Evolutionary conservation across 106 monocot species (phyloP).

Genomic region (Vanilla planifolia): DNA sequence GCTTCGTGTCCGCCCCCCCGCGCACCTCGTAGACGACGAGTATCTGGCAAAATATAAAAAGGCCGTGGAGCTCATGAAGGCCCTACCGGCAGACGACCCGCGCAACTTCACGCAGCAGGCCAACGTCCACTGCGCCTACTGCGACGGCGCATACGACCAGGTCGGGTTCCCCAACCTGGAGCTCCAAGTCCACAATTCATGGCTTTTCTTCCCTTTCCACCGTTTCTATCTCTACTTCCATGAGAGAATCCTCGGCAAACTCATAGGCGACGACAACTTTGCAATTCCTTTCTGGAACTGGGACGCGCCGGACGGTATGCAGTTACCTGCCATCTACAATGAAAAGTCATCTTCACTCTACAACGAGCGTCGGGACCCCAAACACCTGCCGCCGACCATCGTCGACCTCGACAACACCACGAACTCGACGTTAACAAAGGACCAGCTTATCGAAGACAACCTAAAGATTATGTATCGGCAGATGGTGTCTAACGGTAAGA

Average conservation of each 20-base stretch:
- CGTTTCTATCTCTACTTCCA: slow-evolving; percentile 27
- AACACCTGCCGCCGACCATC: slow-evolving; percentile 25
- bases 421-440: neutral
- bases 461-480: slow-evolving; percentile 46
- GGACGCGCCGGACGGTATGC: slow-evolving; percentile 28
- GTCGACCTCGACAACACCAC: slow-evolving; percentile 23
- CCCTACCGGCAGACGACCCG: slow-evolving; percentile 33
- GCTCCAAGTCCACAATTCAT: slow-evolving; percentile 14
- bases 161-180: neutral
- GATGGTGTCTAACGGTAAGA: slow-evolving; percentile 15
- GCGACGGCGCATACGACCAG: neutral
- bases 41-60: slow-evolving; percentile 28
- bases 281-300: slow-evolving; percentile 37
- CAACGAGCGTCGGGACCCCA: neutral
- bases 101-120: slow-evolving; percentile 43
- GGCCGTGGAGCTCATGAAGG: slow-evolving; percentile 33
- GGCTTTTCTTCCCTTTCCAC: slow-evolving; percentile 38
- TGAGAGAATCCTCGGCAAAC: slow-evolving; percentile 30
- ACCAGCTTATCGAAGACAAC: slow-evolving; percentile 32
- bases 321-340: slow-evolving; percentile 15
- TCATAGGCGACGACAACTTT: slow-evolving; percentile 28
- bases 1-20: slow-evolving; percentile 38
- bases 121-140: slow-evolving; percentile 16
- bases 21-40: slow-evolving; percentile 19
- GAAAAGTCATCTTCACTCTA: slow-evolving; percentile 1